Base-by-base conservation (phyloP, 208 protist genomes). In the Wallacemonas sp. region DNA sequence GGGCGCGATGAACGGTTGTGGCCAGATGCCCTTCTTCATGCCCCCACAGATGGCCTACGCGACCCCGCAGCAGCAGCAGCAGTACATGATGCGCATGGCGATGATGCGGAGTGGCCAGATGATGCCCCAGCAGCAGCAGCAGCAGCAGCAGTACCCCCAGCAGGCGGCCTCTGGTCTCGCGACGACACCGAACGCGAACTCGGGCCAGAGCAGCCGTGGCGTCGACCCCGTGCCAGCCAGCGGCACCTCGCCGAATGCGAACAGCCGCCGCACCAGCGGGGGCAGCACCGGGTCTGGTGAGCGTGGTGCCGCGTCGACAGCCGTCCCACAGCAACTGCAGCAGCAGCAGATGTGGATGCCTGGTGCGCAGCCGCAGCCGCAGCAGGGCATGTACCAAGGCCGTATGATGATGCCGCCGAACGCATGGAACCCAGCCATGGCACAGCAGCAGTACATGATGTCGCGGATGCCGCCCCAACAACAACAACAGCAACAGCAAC, bases 41-140 rank as follows among this genome's bases (percentile, higher is more conserved):
- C 52, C 52, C 4, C 52, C 52, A 30, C 52, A 58, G 52, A 39
- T 58, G 52, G 52, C 29, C 30, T 58, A 58, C 52, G 52, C 29
- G 30, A 34, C 52, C 3, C 52, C 52, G 30, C 52, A 58, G 52
- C 52, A 58, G 52, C 52, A 58, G 32, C 52, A 58, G 30, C 52
- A 58, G 52, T 58, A 30, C 29, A 33, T 58, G 30, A 58, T 58
- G 52, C 52, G 32, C 26, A 58, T 58, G 52, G 32, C 52, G 29
- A 58, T 58, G 52, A 58, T 58, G 52, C 52, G 52, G 5, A 58
- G 38, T 19, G 47, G 47, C 26, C n/a, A n/a, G n/a, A 55, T 55
- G 47, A 32, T 55, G 24, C 47, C 47, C 2, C 47, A 17, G 11
- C 24, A 17, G 6, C 47, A 55, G 47, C 47, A 6, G 47, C 47